These are phyloP conservation scores for Casuarina glauca DNA, from an alignment of 306 rosid genomes.

Conservation along the genomic window DNA sequence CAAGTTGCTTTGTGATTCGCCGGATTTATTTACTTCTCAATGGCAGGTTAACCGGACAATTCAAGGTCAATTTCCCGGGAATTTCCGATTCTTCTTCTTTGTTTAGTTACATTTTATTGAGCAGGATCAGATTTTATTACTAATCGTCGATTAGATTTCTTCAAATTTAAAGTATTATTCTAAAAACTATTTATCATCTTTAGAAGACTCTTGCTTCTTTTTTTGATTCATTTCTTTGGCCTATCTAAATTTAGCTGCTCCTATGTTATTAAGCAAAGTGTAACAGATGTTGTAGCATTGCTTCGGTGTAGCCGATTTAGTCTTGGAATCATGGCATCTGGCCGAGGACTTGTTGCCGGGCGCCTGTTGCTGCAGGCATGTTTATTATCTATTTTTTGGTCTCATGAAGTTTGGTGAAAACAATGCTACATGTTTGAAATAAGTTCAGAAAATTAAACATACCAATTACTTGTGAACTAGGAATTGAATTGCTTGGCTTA, in stretches of 20 bases:
- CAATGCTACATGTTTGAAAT: neutral
- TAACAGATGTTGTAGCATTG: conserved; percentile 81
- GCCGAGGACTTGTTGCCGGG: conserved; percentile 84
- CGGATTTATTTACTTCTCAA: conserved; percentile 71
- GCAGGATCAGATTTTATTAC: no score
- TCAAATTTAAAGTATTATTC: no score
- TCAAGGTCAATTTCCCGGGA: conserved; percentile 58
- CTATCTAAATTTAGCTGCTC: neutral
- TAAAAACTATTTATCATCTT: no score
- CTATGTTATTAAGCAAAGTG: neutral
- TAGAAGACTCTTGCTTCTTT: no score
- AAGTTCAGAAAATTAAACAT: neutral
- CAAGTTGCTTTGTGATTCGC: conserved; percentile 75
- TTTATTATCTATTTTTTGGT: neutral
- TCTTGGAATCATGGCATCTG: conserved; percentile 95
- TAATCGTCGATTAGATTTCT: no score
- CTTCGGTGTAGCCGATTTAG: conserved; percentile 88
- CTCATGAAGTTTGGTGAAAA: neutral
- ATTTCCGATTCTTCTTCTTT: conserved; percentile 17
- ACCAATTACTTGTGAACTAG: neutral
- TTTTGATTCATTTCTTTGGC: no score
- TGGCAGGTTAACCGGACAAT: conserved; percentile 72
- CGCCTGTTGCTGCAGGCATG: conserved; percentile 68
- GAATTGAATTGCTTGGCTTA: neutral
- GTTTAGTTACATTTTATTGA: neutral